Conservation (phyloP, 2,329 filamentous ascomycete species). For the Triangularia setosa region DNA sequence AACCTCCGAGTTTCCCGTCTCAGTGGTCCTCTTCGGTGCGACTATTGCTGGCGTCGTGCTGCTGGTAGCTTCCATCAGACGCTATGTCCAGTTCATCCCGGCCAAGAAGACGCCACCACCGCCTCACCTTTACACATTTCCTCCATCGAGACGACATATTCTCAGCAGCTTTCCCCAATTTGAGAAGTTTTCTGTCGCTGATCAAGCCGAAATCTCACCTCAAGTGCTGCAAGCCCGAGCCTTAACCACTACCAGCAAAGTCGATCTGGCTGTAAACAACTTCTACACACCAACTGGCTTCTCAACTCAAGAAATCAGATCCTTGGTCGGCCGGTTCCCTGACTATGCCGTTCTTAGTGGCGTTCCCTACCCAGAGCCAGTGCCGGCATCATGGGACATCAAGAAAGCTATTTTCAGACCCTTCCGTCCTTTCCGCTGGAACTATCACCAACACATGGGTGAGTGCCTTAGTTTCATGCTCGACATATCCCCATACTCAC, state of each 20-base stretch:
- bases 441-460: constrained; percentile 91
- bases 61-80: background rate
- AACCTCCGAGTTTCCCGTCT: background rate
- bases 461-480: constrained; percentile 40
- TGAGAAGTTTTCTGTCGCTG: constrained; percentile 6
- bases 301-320: constrained; percentile 63
- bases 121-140: constrained; percentile 18
- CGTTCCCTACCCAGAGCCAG: constrained; percentile 64
- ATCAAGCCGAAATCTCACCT: constrained; percentile 4
- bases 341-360: constrained; percentile 73
- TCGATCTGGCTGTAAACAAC: constrained; percentile 15
- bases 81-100: background rate
- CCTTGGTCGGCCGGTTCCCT: constrained; percentile 67
- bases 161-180: constrained; percentile 13
- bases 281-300: constrained; percentile 54
- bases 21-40: background rate
- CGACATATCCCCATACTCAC: background rate
- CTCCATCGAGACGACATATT: constrained; percentile 19
- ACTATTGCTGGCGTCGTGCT: background rate
- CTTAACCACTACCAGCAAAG: constrained; percentile 27
- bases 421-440: constrained; percentile 78
- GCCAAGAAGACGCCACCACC: background rate
- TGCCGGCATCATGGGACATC: constrained; percentile 60
- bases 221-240: constrained; percentile 17
- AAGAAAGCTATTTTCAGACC: constrained; percentile 65